These are phyloP conservation scores for Colletotrichum brevisporum DNA, from an alignment of 2,329 filamentous ascomycete species.

Conservation along the genomic window DNA sequence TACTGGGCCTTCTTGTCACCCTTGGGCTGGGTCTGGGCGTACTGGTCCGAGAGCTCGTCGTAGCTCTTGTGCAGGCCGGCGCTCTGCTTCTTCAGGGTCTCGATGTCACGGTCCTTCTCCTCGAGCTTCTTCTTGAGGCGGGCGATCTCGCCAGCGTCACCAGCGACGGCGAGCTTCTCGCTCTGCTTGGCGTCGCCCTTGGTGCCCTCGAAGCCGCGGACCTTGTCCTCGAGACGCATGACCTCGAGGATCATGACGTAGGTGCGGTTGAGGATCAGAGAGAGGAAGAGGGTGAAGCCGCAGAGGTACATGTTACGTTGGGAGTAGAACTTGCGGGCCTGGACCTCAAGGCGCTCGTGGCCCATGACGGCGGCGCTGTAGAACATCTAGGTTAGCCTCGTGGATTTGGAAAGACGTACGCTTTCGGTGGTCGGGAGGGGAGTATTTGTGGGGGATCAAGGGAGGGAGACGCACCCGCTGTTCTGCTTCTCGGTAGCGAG, in stretches of 20 bases:
- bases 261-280: constrained; percentile 98
- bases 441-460: constrained; percentile 11
- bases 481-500: constrained; percentile 75
- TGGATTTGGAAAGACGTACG: no score
- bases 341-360: constrained; percentile 96
- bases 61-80: constrained; percentile 89
- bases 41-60: constrained; percentile 86
- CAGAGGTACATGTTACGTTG: constrained; percentile 99
- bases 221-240: constrained; percentile 90
- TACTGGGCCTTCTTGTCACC: constrained; percentile 73
- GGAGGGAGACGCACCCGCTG: constrained; percentile 59
- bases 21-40: constrained; percentile 70
- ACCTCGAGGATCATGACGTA: constrained; percentile 97
- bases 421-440: background rate
- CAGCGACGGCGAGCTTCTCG: constrained; percentile 79
- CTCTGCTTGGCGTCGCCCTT: constrained; percentile 74
- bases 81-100: constrained; percentile 92
- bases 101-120: constrained; percentile 85
- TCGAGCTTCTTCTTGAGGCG: constrained; percentile 79
- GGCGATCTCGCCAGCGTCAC: constrained; percentile 82
- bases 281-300: constrained; percentile 98
- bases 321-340: constrained; percentile 99
- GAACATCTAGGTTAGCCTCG: background rate
- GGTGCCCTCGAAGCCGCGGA: constrained; percentile 81
- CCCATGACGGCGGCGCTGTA: constrained; percentile 79